Evolutionary conservation across 257 asterid genomes (phyloP).

Genomic region (Knoxia roxburghii): DNA sequence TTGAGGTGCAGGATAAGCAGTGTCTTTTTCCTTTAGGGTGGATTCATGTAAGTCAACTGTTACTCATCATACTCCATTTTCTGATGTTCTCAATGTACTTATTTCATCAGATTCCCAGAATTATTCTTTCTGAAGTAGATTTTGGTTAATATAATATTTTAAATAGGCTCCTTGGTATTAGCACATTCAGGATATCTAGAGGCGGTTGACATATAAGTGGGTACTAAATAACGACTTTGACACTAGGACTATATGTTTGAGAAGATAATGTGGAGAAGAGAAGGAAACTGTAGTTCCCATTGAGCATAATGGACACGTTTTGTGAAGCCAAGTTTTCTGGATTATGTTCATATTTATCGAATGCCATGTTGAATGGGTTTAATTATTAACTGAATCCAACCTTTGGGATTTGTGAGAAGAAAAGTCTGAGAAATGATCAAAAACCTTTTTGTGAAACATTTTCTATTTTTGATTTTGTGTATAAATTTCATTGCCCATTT

Average conservation of each 20-base stretch:
- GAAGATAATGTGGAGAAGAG: background rate
- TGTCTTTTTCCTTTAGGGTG: conserved; percentile 87
- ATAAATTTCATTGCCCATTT: background rate
- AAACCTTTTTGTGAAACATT: background rate
- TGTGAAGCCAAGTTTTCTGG: background rate
- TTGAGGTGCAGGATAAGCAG: conserved; percentile 94
- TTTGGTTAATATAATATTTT: background rate
- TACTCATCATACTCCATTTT: background rate
- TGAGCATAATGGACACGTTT: background rate
- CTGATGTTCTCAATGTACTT: background rate
- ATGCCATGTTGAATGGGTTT: background rate
- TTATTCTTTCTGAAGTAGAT: background rate
- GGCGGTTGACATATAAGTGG: background rate
- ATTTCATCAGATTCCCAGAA: background rate
- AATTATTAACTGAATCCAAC: background rate
- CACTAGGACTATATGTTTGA: background rate
- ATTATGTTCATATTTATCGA: background rate
- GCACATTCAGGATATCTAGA: background rate
- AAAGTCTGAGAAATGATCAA: background rate
- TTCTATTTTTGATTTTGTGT: background rate
- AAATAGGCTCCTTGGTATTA: background rate
- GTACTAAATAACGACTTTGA: background rate
- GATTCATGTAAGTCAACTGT: conserved; percentile 75
- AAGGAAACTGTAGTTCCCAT: background rate
- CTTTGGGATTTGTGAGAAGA: background rate